These are phyloP conservation scores for Vitis hybrid DNA, from an alignment of 177 flowering plant species.

Conservation along the genomic window DNA sequence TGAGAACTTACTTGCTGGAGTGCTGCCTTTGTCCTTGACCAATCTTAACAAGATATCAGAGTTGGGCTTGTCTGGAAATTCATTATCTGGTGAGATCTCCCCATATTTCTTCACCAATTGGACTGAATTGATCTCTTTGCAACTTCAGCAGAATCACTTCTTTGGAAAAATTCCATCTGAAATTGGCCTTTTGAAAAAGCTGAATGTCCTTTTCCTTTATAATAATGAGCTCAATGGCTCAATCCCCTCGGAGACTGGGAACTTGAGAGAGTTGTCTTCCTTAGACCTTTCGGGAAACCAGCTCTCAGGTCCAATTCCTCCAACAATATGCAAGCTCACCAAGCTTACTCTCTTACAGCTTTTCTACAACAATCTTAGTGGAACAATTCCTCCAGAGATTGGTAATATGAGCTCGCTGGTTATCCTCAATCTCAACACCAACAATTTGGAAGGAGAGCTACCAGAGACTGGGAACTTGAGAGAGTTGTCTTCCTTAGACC, in stretches of 20 bases:
- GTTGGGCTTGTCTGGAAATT: slow-evolving; percentile 49
- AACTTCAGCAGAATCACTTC: slow-evolving; percentile 52
- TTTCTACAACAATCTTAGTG: slow-evolving; percentile 58
- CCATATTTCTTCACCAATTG: slow-evolving; percentile 49
- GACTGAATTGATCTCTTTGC: slow-evolving; percentile 54
- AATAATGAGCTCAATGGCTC: slow-evolving; percentile 51
- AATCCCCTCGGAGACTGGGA: slow-evolving; percentile 61
- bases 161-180: slow-evolving; percentile 57
- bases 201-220: slow-evolving; percentile 32
- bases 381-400: slow-evolving; percentile 58
- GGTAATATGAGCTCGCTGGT: slow-evolving; percentile 45
- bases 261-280: slow-evolving; percentile 22
- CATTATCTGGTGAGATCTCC: slow-evolving; percentile 55
- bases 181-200: slow-evolving; percentile 46
- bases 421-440: slow-evolving; percentile 43
- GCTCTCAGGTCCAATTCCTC: slow-evolving; percentile 70
- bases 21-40: slow-evolving; percentile 45
- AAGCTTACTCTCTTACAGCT: slow-evolving; percentile 43
- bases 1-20: slow-evolving; percentile 32
- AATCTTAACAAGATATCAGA: slow-evolving; percentile 37
- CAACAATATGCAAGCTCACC: slow-evolving; percentile 44
- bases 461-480: slow-evolving; percentile 17
- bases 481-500: slow-evolving; percentile 25
- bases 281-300: slow-evolving; percentile 51
- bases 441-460: slow-evolving; percentile 52